Conservation (phyloP, 2,329 filamentous ascomycete genomes). For the Simplicillium aogashimaense region DNA sequence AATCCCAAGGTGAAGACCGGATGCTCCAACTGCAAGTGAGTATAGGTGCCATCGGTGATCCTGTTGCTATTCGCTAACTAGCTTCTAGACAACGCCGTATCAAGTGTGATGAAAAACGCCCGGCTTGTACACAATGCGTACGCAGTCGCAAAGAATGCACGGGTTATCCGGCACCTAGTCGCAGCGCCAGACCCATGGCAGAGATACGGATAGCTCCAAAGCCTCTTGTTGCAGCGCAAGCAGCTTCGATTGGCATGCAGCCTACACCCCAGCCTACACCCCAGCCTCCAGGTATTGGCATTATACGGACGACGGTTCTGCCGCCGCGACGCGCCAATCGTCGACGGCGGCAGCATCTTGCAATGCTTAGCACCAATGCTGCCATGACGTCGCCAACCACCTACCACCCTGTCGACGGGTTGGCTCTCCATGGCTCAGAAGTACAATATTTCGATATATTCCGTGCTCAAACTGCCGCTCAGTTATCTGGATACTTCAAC, state of each 20-base stretch:
- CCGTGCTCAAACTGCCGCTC: conserved; percentile 47
- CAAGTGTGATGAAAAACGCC: conserved; percentile 57
- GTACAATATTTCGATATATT: conserved; percentile 54
- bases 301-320: conserved; percentile 12
- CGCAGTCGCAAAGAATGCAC: conserved; percentile 47
- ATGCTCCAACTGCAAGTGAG: conserved; percentile 60
- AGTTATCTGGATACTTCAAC: conserved; percentile 59
- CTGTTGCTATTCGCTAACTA: conserved; percentile 1
- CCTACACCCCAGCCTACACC: neutral
- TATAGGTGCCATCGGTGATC: conserved; percentile 9
- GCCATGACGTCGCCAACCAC: conserved; percentile 15
- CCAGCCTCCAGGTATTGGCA: neutral
- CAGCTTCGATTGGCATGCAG: conserved; percentile 4
- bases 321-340: conserved; percentile 19
- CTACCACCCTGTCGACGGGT: conserved; percentile 30
- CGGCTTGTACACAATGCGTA: conserved; percentile 49
- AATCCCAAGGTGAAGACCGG: conserved; percentile 57
- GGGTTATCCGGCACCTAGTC: conserved; percentile 50
- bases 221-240: conserved; percentile 19
- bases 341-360: conserved; percentile 6
- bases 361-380: neutral
- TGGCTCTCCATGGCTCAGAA: conserved; percentile 42
- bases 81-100: conserved; percentile 44
- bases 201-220: conserved; percentile 41
- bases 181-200: conserved; percentile 33